Evolutionary conservation across 306 rosid species (phyloP).

Genomic region (Vigna nakashimae): DNA sequence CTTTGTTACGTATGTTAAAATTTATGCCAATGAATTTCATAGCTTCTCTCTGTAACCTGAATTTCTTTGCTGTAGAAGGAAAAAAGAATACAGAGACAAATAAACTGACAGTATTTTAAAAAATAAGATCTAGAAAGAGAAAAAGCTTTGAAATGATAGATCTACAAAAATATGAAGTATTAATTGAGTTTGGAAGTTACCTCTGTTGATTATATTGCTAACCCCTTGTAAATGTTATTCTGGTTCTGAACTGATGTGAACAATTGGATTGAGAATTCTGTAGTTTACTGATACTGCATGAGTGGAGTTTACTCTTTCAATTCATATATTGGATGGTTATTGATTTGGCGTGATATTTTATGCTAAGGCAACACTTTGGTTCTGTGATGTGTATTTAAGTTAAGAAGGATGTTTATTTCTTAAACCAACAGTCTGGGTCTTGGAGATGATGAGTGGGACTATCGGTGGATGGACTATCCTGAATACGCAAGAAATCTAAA

Average conservation of each 20-base stretch:
- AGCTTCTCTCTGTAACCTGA: constrained; percentile 1
- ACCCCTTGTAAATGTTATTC: constrained; percentile 1
- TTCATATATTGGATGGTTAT: neutral
- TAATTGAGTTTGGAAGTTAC: neutral
- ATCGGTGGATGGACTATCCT: constrained; percentile 93
- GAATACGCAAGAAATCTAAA: constrained; percentile 57
- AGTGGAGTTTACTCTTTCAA: neutral
- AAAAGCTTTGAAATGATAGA: neutral
- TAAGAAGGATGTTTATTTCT: constrained; percentile 20
- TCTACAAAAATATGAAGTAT: too few relatives aligned
- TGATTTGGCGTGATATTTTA: neutral
- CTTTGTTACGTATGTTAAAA: constrained; percentile 13
- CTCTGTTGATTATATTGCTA: neutral
- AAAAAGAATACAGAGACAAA: neutral
- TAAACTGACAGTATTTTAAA: neutral
- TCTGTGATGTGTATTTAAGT: constrained; percentile 7
- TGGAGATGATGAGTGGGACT: constrained; percentile 77
- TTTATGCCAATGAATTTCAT: constrained; percentile 17
- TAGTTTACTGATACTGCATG: neutral
- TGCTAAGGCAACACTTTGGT: neutral
- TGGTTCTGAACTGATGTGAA: neutral
- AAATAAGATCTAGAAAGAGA: neutral
- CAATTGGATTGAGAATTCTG: constrained; percentile 7
- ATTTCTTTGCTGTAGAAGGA: neutral
- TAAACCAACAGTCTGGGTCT: constrained; percentile 50